Evolutionary conservation across 129 eudicot species (phyloP), one percentile per base, ranked within the genome.

Genomic region (Flaveria linearis): DNA sequence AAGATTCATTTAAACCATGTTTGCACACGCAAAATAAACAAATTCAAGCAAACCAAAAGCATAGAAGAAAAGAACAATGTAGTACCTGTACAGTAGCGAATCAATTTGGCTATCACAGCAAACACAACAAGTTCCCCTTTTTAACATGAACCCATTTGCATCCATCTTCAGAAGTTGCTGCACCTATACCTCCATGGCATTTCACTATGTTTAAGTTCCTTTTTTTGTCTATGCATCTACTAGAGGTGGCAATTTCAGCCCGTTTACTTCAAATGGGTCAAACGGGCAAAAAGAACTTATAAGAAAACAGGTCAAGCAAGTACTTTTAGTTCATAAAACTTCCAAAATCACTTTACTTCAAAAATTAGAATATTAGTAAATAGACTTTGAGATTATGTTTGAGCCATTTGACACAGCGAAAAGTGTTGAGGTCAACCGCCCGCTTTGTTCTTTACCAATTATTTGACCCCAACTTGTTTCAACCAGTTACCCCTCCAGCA

Each of bases 61-160:
- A 72, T 10, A 71, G 46, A 68, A 42, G 66, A 76, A 16, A n/a
- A 14, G 65, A 30, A 61, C 5, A 13, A 68, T 18, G 14, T 23
- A 30, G 2, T 91, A 95, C 99, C 97, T 91, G 89, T 95, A 95
- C 91, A 95, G 76, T 28, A 95, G 86, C 8, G 96, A 87, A 89
- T 95, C 99, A 72, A 95, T 91, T 23, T 89, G 94, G 82, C 82
- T 89, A 82, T 95, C 99, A 63, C 96, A 91, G 81, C 99, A 95
- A 62, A 95, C 89, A 58, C 99, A 95, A 78, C 99, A 95, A 8
- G 91, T 87, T 69, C 99, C 97, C 97, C 75, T 89, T 95, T 52
- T 85, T 90, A 20, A 91, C 97, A 78, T 89, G 89, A 66, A 85
- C 92, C 97, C 97, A 95, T 78, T 71, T 89, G 1, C 92, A 87